These are phyloP conservation scores for Penicillium coprophilum DNA, from an alignment of 495 filamentous ascomycete species.

Conservation along the genomic window DNA sequence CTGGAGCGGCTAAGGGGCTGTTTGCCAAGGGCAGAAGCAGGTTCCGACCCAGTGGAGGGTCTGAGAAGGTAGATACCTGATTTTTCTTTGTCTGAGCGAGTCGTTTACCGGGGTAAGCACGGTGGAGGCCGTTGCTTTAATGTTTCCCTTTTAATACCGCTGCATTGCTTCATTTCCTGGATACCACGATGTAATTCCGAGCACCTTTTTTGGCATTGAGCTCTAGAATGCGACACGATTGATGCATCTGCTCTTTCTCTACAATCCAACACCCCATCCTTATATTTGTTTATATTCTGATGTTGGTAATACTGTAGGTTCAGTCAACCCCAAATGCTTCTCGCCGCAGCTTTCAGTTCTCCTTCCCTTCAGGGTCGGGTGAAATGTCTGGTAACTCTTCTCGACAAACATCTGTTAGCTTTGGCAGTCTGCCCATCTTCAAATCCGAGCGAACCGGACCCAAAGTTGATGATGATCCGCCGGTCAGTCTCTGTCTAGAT, in stretches of 20 bases:
- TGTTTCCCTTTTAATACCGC: constrained; percentile 27
- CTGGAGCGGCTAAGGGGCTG: constrained; percentile 78
- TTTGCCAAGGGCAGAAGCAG: constrained; percentile 85
- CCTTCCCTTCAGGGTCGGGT: constrained; percentile 18
- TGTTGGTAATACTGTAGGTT: constrained; percentile 47
- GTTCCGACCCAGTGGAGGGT: constrained; percentile 58
- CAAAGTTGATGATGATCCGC: neutral
- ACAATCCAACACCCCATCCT: constrained; percentile 16
- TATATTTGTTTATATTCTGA: constrained; percentile 26
- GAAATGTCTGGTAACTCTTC: constrained; percentile 18
- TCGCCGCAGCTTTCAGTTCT: constrained; percentile 24
- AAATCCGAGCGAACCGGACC: constrained; percentile 19
- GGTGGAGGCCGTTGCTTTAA: constrained; percentile 20
- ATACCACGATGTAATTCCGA: constrained; percentile 43
- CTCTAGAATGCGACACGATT: constrained; percentile 44
- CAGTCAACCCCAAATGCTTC: constrained; percentile 31
- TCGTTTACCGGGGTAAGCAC: constrained; percentile 19
- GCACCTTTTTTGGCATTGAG: constrained; percentile 33
- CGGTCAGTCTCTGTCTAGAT: constrained; percentile 9
- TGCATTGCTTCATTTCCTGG: constrained; percentile 36
- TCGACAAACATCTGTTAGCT: constrained; percentile 24
- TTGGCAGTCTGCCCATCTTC: constrained; percentile 30
- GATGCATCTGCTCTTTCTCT: constrained; percentile 28
- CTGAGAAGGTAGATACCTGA: constrained; percentile 78
- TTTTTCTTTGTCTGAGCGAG: constrained; percentile 37